A percentile compares a stretch with the other conserved stretches of the same genome.
These are phyloP conservation scores for Boletus insuetus DNA, from an alignment of 768 basidiomycete species.

Conservation along the genomic window DNA sequence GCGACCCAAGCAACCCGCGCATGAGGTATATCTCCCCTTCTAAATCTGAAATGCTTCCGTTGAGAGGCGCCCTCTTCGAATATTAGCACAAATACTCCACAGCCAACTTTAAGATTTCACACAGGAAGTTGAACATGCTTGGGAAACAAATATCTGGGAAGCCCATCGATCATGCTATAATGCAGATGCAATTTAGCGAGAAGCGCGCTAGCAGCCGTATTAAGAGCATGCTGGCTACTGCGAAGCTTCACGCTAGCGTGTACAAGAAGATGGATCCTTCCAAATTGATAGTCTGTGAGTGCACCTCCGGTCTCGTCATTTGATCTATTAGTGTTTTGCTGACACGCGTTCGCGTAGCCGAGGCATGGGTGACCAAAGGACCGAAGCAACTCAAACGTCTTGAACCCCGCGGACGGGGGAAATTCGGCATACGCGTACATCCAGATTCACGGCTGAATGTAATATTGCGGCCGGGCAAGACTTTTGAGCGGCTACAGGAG, in stretches of 20 bases:
- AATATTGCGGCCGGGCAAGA: conserved; percentile 78
- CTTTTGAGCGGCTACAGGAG: conserved; percentile 61
- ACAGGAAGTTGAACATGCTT: conserved; percentile 88
- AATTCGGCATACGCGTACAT: conserved; percentile 73
- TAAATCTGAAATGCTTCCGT: background rate
- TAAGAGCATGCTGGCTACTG: conserved; percentile 84
- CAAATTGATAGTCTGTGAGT: conserved; percentile 81
- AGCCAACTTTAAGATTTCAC: conserved; percentile 89
- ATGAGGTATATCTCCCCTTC: conserved; percentile 21
- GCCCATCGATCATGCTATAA: conserved; percentile 91
- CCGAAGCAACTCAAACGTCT: conserved; percentile 57
- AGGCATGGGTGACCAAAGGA: conserved; percentile 94
- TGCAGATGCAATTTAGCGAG: conserved; percentile 96
- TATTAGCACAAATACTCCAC: conserved; percentile 90
- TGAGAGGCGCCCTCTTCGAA: conserved; percentile 7
- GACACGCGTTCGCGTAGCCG: conserved; percentile 47
- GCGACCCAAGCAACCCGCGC: conserved; percentile 26
- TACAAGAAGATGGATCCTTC: conserved; percentile 72
- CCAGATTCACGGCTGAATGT: conserved; percentile 75
- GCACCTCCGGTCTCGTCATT: background rate
- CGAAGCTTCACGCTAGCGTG: conserved; percentile 78
- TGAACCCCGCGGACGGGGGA: conserved; percentile 83
- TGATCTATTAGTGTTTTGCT: background rate
- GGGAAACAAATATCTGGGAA: conserved; percentile 85
- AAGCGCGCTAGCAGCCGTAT: conserved; percentile 86